Conservation (phyloP, 2,329 filamentous ascomycete species). For the Fusarium vanettenii region DNA sequence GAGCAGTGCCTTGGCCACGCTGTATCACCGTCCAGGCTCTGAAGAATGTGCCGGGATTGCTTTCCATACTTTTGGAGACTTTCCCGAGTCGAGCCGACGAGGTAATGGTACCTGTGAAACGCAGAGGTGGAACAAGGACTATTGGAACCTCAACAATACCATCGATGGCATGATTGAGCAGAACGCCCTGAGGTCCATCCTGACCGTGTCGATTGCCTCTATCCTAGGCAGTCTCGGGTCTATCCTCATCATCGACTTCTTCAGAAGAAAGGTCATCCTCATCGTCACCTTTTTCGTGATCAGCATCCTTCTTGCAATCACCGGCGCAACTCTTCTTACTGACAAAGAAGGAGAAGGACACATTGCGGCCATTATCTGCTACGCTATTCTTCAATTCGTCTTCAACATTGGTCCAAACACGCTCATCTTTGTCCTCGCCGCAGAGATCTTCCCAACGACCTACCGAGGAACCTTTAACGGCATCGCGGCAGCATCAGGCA, state of each 20-base stretch:
- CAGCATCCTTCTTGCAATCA: slow-evolving; percentile 1
- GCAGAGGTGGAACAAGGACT: slow-evolving; percentile 8
- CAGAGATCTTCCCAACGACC: slow-evolving; percentile 4
- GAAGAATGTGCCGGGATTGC: neutral
- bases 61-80: neutral
- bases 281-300: slow-evolving; percentile 3
- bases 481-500: slow-evolving; percentile 2
- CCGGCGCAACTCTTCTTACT: neutral
- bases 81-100: neutral
- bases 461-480: slow-evolving; percentile 9
- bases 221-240: neutral
- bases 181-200: slow-evolving; percentile 2
- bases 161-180: slow-evolving; percentile 4
- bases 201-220: neutral
- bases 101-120: neutral
- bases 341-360: neutral
- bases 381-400: slow-evolving; percentile 6
- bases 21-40: slow-evolving; percentile 4
- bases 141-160: neutral
- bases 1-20: slow-evolving; percentile 12
- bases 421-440: neutral
- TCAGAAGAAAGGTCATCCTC: neutral
- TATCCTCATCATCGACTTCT: slow-evolving; percentile 11
- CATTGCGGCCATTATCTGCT: neutral
- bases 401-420: slow-evolving; percentile 11